phyloP scores from a whole-genome alignment of 805 yeast species.

The Yamadazyma akitaensis region DNA sequence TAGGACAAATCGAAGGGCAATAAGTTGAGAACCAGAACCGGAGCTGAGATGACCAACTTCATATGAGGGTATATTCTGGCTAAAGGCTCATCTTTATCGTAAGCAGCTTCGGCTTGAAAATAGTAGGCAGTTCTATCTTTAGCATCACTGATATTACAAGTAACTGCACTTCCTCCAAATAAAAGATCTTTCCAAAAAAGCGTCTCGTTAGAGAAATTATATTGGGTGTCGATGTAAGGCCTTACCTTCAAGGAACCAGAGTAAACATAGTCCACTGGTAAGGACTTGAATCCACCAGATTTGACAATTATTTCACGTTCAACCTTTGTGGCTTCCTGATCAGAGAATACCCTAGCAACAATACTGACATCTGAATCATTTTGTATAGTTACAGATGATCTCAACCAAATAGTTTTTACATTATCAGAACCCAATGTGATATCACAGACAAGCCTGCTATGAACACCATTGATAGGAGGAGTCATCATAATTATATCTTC shows the following conservation, averaged over 20 bases:
- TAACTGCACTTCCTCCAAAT: constrained; percentile 49
- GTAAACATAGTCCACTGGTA: constrained; percentile 73
- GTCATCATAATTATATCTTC: constrained; percentile 67
- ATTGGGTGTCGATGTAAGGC: constrained; percentile 53
- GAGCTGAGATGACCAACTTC: constrained; percentile 74
- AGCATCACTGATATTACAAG: constrained; percentile 49
- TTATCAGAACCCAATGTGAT: constrained; percentile 68
- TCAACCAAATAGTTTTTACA: constrained; percentile 71
- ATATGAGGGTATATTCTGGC: constrained; percentile 80
- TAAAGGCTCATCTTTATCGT: constrained; percentile 64
- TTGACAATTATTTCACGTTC: constrained; percentile 31
- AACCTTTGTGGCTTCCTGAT: constrained; percentile 21
- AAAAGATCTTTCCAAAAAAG: constrained; percentile 65
- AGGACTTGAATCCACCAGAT: constrained; percentile 57
- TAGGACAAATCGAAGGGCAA: constrained; percentile 79
- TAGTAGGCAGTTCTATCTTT: constrained; percentile 49
- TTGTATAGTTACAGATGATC: constrained; percentile 68
- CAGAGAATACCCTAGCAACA: constrained; percentile 48
- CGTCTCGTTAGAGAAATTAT: constrained; percentile 63
- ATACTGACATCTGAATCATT: constrained; percentile 50
- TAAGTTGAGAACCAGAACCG: constrained; percentile 78
- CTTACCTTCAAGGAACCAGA: constrained; percentile 53
- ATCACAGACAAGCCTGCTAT: constrained; percentile 72
- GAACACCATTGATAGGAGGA: constrained; percentile 62
- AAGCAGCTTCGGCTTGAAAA: constrained; percentile 70